Base-by-base conservation (phyloP, 2,329 filamentous ascomycete genomes). In the Fusarium sp. region DNA sequence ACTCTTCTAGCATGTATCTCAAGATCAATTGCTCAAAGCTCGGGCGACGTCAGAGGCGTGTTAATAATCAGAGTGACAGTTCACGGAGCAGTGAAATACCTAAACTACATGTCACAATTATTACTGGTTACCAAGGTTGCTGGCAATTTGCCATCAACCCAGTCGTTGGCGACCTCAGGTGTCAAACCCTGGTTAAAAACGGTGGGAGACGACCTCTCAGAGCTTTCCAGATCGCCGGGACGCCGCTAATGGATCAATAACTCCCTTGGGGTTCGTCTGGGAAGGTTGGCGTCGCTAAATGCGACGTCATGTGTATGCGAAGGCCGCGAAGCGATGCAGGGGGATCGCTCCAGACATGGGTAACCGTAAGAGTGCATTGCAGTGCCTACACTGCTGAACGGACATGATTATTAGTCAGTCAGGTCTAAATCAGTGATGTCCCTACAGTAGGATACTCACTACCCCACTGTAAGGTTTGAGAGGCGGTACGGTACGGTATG, bases 151-250 rank as follows among this genome's bases (percentile, higher is more conserved):
- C 45, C 45, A 36, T 56, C 27, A 35, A 56, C 53, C 54, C 54
- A 56, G 54, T 27, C 52, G 46, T 57, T 66, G 50, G 44, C 54
- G 27, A 68, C 39, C 54, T 55, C 46, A 42, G 60, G 46, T 65
- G 45, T 61, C n/a, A 55, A 50, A 47, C 70, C 73, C 71, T 65
- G 62, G 69, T 39, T 58, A 22, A 44, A 56, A 65, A 73, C 66
- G 68, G 65, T 64, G 67, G 61, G 67, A 60, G 63, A 62, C 62
- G 46, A 56, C 62, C 62, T 63, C 68, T 71, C 65, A 65, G 58
- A 60, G 61, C 63, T 75, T 77, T 65, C 75, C 75, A 77, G 75
- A 77, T 77, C 74, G 60, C 68, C 67, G 75, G 75, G 75, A 75
- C 72, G 72, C 65, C 75, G 74, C 75, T 77, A 77, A 73, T 68